A percentile compares a stretch with the other conserved stretches of the same genome.
Evolutionary conservation across 139 green algal species (phyloP).

Genomic region (Picochlorum sp.): DNA sequence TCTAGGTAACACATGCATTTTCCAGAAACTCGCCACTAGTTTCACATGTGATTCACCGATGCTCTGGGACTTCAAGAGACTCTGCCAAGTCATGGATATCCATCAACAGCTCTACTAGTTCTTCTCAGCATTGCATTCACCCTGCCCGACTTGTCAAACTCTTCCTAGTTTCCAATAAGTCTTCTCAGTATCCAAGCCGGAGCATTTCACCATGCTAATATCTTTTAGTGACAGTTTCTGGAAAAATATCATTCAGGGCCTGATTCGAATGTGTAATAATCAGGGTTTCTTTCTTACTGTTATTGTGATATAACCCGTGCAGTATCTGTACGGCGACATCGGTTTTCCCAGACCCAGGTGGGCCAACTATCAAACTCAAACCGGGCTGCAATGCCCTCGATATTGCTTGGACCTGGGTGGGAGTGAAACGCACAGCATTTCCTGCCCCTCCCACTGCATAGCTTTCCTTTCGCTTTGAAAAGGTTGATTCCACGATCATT

Average conservation of each 20-base stretch:
- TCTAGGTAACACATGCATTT: slow-evolving; percentile 85
- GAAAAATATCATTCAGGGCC: slow-evolving; percentile 52
- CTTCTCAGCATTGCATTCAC: slow-evolving; percentile 93
- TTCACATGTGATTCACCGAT: slow-evolving; percentile 78
- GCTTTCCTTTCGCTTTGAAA: too few species aligned
- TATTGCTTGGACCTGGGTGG: slow-evolving; percentile 78
- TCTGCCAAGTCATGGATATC: slow-evolving; percentile 68
- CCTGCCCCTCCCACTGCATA: slow-evolving; percentile 7
- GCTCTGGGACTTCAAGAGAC: slow-evolving; percentile 38
- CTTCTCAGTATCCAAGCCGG: slow-evolving; percentile 88
- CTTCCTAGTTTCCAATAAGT: slow-evolving; percentile 79
- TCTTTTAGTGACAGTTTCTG: slow-evolving; percentile 85
- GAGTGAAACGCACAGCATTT: slow-evolving; percentile 92
- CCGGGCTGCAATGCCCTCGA: slow-evolving; percentile 73
- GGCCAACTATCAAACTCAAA: slow-evolving; percentile 93
- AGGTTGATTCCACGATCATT: too few species aligned
- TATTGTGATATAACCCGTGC: slow-evolving; percentile 91
- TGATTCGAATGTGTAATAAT: slow-evolving; percentile 98
- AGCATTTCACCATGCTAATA: slow-evolving; percentile 82
- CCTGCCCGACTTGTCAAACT: slow-evolving; percentile 77
- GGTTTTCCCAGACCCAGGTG: slow-evolving; percentile 92
- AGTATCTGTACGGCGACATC: slow-evolving; percentile 93
- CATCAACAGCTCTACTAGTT: slow-evolving; percentile 78
- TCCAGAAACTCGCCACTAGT: slow-evolving; percentile 92
- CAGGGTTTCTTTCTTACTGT: slow-evolving; percentile 80